These are phyloP conservation scores for Carex sylvatica DNA, from an alignment of 202 grass and related monocot species.

Conservation along the genomic window DNA sequence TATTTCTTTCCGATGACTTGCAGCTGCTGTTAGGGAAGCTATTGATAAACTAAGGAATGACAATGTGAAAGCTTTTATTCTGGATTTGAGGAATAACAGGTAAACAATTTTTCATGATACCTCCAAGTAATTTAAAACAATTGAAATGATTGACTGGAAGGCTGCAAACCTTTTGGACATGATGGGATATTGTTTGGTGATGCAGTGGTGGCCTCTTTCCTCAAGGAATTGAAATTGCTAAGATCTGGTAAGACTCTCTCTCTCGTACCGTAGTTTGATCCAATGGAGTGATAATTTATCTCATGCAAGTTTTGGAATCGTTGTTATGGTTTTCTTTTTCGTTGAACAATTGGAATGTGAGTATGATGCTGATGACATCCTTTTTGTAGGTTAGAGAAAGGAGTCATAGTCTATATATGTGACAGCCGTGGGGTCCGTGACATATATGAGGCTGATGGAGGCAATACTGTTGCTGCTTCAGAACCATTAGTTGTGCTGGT, in stretches of 20 bases:
- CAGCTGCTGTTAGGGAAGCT: slow-evolving; percentile 64
- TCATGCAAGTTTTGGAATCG: not conserved
- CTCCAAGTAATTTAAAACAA: not conserved
- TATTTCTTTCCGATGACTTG: too few species aligned
- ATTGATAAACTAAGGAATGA: slow-evolving; percentile 81
- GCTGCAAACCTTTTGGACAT: not conserved
- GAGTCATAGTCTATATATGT: slow-evolving; percentile 95
- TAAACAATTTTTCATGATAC: slow-evolving; percentile 17
- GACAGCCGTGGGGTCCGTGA: slow-evolving; percentile 88
- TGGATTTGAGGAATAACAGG: slow-evolving; percentile 96
- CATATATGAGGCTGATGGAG: slow-evolving; percentile 96
- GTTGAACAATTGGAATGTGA: not conserved
- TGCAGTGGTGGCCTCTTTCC: slow-evolving; percentile 96
- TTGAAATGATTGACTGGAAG: not conserved
- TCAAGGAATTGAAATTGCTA: slow-evolving; percentile 96
- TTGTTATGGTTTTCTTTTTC: not conserved
- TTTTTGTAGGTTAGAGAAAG: slow-evolving; percentile 88
- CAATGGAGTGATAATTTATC: not conserved
- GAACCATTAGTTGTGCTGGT: slow-evolving; percentile 95
- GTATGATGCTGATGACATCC: not conserved
- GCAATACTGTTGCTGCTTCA: slow-evolving; percentile 60
- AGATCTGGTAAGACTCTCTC: slow-evolving; percentile 69
- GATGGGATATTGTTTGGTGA: slow-evolving; percentile 31
- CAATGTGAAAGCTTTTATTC: slow-evolving; percentile 90
- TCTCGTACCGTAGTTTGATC: not conserved